These are phyloP conservation scores for Ceratobasidium sp. DNA, from an alignment of 1,284 basidiomycete genomes.

Conservation along the genomic window DNA sequence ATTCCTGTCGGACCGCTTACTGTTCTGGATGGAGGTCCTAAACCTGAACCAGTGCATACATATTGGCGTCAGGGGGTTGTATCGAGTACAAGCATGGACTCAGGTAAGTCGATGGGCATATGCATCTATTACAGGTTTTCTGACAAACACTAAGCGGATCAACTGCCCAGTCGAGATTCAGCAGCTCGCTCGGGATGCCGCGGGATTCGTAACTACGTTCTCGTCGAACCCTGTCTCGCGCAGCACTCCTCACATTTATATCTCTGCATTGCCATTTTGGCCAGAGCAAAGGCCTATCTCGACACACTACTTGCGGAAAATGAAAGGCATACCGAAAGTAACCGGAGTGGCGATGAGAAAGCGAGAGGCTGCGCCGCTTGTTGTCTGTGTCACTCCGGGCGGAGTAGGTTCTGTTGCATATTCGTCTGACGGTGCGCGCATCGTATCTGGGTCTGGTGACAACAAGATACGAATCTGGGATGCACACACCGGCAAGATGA, in stretches of 20 bases:
- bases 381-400: too few species aligned
- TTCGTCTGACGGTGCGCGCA: too few species aligned
- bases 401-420: too few species aligned
- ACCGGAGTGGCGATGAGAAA: neutral
- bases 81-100: neutral
- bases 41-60: constrained; percentile 3
- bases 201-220: constrained; percentile 37
- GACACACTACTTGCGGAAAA: neutral
- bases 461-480: too few species aligned
- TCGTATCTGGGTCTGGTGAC: too few species aligned
- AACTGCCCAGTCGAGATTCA: too few species aligned
- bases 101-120: neutral
- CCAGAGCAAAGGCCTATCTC: constrained; percentile 7
- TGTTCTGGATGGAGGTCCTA: constrained; percentile 28
- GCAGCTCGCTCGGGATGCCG: constrained; percentile 27
- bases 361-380: too few species aligned
- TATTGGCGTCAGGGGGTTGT: neutral
- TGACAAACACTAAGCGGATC: neutral
- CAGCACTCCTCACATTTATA: constrained; percentile 45
- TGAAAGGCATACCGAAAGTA: neutral
- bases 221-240: constrained; percentile 1
- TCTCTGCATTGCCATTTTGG: constrained; percentile 44
- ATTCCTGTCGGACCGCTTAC: neutral
- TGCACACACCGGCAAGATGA: too few species aligned
- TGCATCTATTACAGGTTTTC: neutral